Base-by-base conservation (phyloP, 2,329 filamentous ascomycete genomes). In the Pseudocercospora macadamiae region DNA sequence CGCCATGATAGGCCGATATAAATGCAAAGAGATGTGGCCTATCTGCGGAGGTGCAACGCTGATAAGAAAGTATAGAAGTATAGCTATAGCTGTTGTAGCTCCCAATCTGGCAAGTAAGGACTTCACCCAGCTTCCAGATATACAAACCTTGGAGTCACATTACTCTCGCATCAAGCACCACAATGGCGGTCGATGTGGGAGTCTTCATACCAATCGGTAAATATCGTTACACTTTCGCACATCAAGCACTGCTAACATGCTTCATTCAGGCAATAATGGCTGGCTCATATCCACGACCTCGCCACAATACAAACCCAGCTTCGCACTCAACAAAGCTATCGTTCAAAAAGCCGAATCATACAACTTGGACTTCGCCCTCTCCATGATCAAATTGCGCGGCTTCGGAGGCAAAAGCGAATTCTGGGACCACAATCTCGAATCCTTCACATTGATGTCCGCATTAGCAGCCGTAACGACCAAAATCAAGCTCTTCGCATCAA, bases 351-450 rank as follows among this genome's bases (percentile, higher is more conserved):
- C 59, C 12, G 59, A 62, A 21, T 19, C 26, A 45, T 52, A 55
- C 44, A 48, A 48, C 4, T 23, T 62, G 5, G 59, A 62, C 37
- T 62, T 62, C n/a, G 59, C 59, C 18, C 52, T 62, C 12, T 62
- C 59, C 4, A 62, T 62, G 59, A 59, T 62, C 19, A 62, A 62
- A 34, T 54, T 62, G 4, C 55, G 59, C 10, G 59, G 59, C 3
- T 62, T 62, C 48, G 59, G 59, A 3, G 59, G 59, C 2, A 44
- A 48, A 23, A 59, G 55, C 2, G 55, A 62, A 26, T 62, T 59
- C 52, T 62, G 59, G 59, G 59, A 62, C 21, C 51, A 59, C 37
- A 62, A 62, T 28, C 47, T 62, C 9, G 60, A 62, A 49, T 59
- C 55, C 26, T 62, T 62, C 52, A 62, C 60, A 3, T 28, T 62